Conservation (phyloP, 768 basidiomycete genomes). For the Inosperma sp. region DNA sequence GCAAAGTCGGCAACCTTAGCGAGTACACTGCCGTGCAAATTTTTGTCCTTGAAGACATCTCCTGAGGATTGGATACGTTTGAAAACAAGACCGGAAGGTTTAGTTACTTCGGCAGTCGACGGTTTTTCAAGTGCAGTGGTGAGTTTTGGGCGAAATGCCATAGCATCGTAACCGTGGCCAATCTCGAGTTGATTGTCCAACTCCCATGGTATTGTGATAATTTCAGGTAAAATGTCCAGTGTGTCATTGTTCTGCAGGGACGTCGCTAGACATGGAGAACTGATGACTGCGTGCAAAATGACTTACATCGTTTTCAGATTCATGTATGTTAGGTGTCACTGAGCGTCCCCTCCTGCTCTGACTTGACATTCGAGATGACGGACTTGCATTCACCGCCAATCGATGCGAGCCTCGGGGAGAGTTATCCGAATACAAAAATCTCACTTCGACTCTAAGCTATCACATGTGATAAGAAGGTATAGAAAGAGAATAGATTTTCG, state of each 20-base stretch:
- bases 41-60: not conserved
- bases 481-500: not conserved
- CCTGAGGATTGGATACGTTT: conserved; percentile 1
- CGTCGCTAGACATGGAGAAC: not conserved
- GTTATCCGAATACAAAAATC: not conserved
- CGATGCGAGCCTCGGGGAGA: not conserved
- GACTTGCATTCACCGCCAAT: not conserved
- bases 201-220: not conserved
- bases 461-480: not conserved
- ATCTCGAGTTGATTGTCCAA: not conserved
- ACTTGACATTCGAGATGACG: not conserved
- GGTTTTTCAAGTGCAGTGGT: not conserved
- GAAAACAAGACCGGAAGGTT: not conserved
- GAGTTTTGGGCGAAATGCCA: not conserved
- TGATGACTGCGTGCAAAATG: too few relatives aligned
- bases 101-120: not conserved
- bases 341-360: not conserved
- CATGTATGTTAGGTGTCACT: not conserved
- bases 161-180: not conserved
- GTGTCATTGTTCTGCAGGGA: not conserved
- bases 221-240: not conserved
- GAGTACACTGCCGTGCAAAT: not conserved
- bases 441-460: conserved; percentile 1
- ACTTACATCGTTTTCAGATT: not conserved
- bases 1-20: not conserved